Percentiles rank a stretch among this genome's conserved stretches.
These are phyloP conservation scores for Ajuga chamaepitys DNA, from an alignment of 257 asterid genomes.

Conservation along the genomic window DNA sequence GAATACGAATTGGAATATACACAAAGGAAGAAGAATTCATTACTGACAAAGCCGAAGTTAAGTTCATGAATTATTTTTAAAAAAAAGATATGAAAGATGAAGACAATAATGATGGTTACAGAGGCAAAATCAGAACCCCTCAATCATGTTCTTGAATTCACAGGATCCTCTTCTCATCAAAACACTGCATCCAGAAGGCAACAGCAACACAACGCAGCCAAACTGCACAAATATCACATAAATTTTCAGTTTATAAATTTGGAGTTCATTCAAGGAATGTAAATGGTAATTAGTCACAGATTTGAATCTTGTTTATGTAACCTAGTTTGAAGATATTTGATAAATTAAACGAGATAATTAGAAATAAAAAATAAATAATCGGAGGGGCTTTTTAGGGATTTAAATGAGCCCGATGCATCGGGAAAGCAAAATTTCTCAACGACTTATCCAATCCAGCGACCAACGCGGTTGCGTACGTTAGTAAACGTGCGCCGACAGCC, in stretches of 20 bases:
- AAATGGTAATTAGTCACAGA: no score
- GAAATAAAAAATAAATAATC: neutral
- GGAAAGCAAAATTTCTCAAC: neutral
- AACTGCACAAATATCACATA: conserved; percentile 27
- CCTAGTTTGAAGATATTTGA: no score
- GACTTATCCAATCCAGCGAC: neutral
- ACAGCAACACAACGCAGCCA: conserved; percentile 72
- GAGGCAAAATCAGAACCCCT: conserved; percentile 10
- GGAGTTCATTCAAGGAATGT: no score
- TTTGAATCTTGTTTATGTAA: no score
- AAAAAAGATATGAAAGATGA: neutral
- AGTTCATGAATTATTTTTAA: conserved; percentile 15
- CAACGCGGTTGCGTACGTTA: neutral
- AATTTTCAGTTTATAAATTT: neutral
- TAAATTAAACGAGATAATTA: no score
- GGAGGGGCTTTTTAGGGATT: neutral
- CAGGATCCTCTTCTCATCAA: conserved; percentile 25
- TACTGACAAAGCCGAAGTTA: conserved; percentile 6
- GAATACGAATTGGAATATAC: conserved; percentile 8
- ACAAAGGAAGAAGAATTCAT: conserved; percentile 10
- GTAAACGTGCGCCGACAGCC: neutral
- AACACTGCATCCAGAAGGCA: conserved; percentile 60
- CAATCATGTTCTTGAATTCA: neutral
- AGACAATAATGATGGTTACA: conserved; percentile 3
- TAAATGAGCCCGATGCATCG: neutral